Base-by-base conservation (phyloP, 2,329 filamentous ascomycete genomes). In the Decorospora gaudefroyi region DNA sequence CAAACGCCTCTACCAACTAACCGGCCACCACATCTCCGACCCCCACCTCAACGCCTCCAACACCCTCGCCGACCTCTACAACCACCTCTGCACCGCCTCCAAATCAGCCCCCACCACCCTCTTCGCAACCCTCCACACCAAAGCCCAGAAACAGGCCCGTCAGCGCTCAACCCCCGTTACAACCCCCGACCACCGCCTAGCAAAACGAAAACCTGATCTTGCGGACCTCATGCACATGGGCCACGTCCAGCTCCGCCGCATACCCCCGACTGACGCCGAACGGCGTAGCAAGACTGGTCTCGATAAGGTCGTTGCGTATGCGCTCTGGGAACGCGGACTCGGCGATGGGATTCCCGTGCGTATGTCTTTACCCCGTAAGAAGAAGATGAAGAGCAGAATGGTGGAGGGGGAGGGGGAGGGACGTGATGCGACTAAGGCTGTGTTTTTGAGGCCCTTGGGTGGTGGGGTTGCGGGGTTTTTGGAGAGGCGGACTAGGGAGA, bases 1-100 rank as follows among this genome's bases (percentile, higher is more conserved):
- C 61, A 95, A 96, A 74, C 85, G 89, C 46, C 75, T 90, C 49
- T 83, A 86, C 68, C 87, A 93, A 68, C 77, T 95, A 48, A 91
- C 86, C n/a, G 88, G 89, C 49, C 81, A 84, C 49, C 80, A 82
- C 46, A 76, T 96, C 54, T 77, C 87, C 11, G 92, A 96, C 70
- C 76, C 81, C 32, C 78, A 80, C 55, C 79, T 95, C 15, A 60
- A 67, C 29, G 53, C 58, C 11, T 50, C 65, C 40, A 54, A 52
- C 17, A 73, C 69, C 8, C 61, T 75, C 11, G 61, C 57, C 17
- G 66, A 70, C 30, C 57, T 76, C 10, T 72, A 70, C 47, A 50
- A 61, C 16, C 55, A 64, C 18, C 61, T 75, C 42, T 62, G 62
- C 42, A 49, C 44, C 18, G 65, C 68, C 31, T 65, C 69, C 12